phyloP scores from a whole-genome alignment of 2,329 filamentous ascomycete species.

The Phialocephala sp. region DNA sequence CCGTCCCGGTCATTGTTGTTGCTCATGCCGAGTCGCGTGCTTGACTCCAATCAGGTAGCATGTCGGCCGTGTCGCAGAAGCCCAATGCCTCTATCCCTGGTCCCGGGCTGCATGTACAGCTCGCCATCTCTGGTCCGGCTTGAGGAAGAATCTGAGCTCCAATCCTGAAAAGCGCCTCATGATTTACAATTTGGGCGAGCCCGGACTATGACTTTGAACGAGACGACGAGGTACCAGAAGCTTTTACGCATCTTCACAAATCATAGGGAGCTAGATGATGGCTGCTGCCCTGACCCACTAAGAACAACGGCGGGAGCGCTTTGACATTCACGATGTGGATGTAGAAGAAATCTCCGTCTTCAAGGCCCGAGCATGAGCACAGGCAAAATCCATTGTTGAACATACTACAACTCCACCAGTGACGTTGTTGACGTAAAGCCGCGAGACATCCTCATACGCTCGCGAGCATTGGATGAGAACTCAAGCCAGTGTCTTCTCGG shows the following conservation, averaged over 20 bases:
- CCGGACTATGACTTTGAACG: background rate
- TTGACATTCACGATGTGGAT: slow-evolving; percentile 22
- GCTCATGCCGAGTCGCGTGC: slow-evolving; percentile 31
- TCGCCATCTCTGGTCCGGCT: slow-evolving; percentile 4
- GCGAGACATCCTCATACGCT: slow-evolving; percentile 23
- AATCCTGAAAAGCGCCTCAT: slow-evolving; percentile 3
- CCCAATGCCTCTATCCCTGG: slow-evolving; percentile 26
- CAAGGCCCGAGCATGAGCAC: slow-evolving; percentile 19
- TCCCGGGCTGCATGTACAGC: slow-evolving; percentile 24
- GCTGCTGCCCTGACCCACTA: slow-evolving; percentile 14
- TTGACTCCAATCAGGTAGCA: slow-evolving; percentile 30
- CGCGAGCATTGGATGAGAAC: background rate
- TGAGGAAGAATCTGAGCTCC: background rate
- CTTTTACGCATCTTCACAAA: background rate
- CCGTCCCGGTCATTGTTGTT: slow-evolving; percentile 29
- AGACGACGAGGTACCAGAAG: background rate
- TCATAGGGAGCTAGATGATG: background rate
- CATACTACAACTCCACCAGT: background rate
- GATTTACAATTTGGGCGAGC: background rate
- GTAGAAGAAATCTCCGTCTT: slow-evolving; percentile 18
- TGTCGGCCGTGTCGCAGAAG: slow-evolving; percentile 21
- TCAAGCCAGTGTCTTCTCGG: slow-evolving; percentile 1
- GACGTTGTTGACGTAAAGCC: slow-evolving; percentile 21
- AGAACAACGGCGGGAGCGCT: slow-evolving; percentile 28
- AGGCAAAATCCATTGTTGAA: slow-evolving; percentile 24